These are phyloP conservation scores for Beauveria varroae DNA, from an alignment of 2,329 filamentous ascomycete genomes.

Conservation along the genomic window DNA sequence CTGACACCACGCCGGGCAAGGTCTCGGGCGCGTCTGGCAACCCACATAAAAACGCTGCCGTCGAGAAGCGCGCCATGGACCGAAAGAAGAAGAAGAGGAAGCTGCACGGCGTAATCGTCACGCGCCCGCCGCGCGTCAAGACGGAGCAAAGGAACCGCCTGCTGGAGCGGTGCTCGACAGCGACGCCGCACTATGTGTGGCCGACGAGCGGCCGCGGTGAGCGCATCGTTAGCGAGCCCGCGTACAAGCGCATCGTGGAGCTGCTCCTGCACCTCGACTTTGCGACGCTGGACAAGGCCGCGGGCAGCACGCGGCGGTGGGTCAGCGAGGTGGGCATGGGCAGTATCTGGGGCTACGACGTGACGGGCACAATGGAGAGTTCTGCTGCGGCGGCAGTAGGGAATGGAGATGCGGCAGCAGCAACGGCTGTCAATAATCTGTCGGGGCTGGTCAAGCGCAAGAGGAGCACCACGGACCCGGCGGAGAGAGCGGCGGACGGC, in stretches of 20 bases:
- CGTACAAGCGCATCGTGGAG: slow-evolving; percentile 62
- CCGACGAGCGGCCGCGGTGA: slow-evolving; percentile 53
- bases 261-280: slow-evolving; percentile 70
- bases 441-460: slow-evolving; percentile 42
- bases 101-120: slow-evolving; percentile 47
- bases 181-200: slow-evolving; percentile 61
- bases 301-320: slow-evolving; percentile 62
- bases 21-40: slow-evolving; percentile 16
- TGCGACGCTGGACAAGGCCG: slow-evolving; percentile 53
- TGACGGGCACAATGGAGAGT: slow-evolving; percentile 36
- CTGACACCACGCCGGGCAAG: slow-evolving; percentile 26
- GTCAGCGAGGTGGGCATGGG: slow-evolving; percentile 55
- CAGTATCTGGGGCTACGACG: slow-evolving; percentile 42
- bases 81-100: slow-evolving; percentile 37
- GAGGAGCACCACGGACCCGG: slow-evolving; percentile 22
- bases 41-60: background rate
- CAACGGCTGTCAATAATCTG: slow-evolving; percentile 34
- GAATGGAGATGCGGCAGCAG: slow-evolving; percentile 13
- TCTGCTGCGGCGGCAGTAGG: slow-evolving; percentile 13
- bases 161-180: slow-evolving; percentile 36
- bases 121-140: slow-evolving; percentile 60
- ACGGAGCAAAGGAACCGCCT: slow-evolving; percentile 45
- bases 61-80: slow-evolving; percentile 13
- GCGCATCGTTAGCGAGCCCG: slow-evolving; percentile 53
- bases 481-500: slow-evolving; percentile 10